These are phyloP conservation scores for Spergularia marina DNA, from an alignment of 148 eudicot genomes.

Conservation along the genomic window DNA sequence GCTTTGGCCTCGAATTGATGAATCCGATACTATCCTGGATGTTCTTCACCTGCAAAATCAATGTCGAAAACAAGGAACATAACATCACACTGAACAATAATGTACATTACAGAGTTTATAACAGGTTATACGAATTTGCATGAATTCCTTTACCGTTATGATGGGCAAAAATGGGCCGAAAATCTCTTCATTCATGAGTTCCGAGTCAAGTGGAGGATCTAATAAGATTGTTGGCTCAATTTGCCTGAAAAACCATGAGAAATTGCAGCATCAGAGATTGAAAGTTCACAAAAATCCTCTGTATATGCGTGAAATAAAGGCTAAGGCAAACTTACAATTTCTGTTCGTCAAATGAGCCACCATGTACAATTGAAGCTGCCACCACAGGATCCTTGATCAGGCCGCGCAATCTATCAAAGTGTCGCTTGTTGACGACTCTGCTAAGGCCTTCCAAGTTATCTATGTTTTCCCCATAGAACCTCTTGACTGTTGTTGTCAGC, in stretches of 20 bases:
- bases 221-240: slow-evolving; percentile 90
- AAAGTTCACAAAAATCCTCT: background rate
- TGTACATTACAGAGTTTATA: no score
- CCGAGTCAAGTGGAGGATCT: slow-evolving; percentile 84
- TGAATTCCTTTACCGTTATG: slow-evolving; percentile 50
- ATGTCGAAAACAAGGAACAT: background rate
- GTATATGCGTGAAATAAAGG: background rate
- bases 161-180: slow-evolving; percentile 96
- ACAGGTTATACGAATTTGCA: no score
- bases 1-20: slow-evolving; percentile 71
- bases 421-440: slow-evolving; percentile 65
- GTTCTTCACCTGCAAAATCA: slow-evolving; percentile 48
- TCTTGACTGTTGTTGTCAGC: slow-evolving; percentile 42
- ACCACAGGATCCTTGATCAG: slow-evolving; percentile 70
- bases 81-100: background rate
- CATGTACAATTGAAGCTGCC: slow-evolving; percentile 63
- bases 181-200: slow-evolving; percentile 88
- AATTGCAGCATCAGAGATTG: background rate
- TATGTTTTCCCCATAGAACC: slow-evolving; percentile 55
- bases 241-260: slow-evolving; percentile 35
- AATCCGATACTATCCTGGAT: slow-evolving; percentile 75
- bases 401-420: slow-evolving; percentile 58
- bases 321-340: slow-evolving; percentile 38
- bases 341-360: slow-evolving; percentile 63
- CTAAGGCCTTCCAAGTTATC: slow-evolving; percentile 46